Evolutionary conservation across 768 basidiomycete genomes (phyloP), one percentile per base, ranked within the genome.

Genomic region (Hygrophorus russula): DNA sequence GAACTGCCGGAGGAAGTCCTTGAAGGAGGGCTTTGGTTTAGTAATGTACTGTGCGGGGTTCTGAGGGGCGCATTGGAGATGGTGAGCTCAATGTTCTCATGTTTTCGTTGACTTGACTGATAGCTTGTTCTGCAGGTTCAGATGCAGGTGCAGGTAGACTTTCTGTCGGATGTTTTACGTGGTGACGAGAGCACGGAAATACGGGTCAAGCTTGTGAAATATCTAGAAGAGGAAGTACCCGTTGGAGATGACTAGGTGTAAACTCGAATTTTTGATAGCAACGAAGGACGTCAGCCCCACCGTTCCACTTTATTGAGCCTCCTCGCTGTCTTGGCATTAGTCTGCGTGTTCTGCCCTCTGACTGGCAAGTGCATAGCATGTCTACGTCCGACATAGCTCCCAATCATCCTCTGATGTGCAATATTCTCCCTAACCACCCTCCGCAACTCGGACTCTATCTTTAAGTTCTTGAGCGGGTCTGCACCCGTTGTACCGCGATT

Each of bases 121-220:
- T 39, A 38, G 51, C 37, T 36, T 46, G 28, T 20, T 17, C 11
- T 45, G n/a, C 59, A 97, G 94, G 81, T 97, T 20, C 94, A 98
- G 61, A 85, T 97, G 75, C 93, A 94, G 59, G 92, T 93, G 14
- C 84, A 91, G 47, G 82, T 78, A 9, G 76, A 79, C 35, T 97
- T 98, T 60, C 55, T 94, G 15, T 89, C 89, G 2, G 96, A 99
- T 55, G 80, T 83, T 4, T 68, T 98, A 50, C 71, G 90, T 47
- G 96, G 96, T 3, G 96, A 97, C 55, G 94, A 97, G 55, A 79
- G 68, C 49, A 98, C 94, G 17, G 94, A 96, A 61, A 83, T 99
- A 51, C 75, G 85, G 39, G 94, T 99, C 42, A 84, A 78, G 52
- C 65, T 99, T 51, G 65, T 96, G 44, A 87, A 91, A 61, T 84